Base-by-base conservation (phyloP, 106 monocot genomes). In the Dioscorea dumetorum region DNA sequence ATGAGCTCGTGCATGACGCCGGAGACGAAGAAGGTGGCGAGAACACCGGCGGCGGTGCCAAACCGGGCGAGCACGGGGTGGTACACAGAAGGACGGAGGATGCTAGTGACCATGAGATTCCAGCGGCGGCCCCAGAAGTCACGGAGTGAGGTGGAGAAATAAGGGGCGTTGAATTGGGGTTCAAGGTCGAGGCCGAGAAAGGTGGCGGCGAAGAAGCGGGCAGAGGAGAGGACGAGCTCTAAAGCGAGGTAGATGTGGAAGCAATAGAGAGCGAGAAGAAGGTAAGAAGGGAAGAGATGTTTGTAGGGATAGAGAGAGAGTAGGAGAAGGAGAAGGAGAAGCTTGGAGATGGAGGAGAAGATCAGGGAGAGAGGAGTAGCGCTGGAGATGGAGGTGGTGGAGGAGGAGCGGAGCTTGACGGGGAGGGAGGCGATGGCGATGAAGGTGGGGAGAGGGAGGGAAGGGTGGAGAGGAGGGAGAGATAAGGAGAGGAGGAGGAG, bases 401-500 rank as follows among this genome's bases (percentile, higher is more conserved):
- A 33, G 49, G 22, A 57, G 6, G 24, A 18, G 33, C 5, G 70
- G 68, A 53, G 19, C 56, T 83, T 83, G 62, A 84, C 66, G 58
- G 81, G 87, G 48, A 94, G 80, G 51, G 75, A 64, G 52, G 86
- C 61, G 61, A 62, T 18, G 51, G 63, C 52, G 64, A 81, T 33
- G 76, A 81, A 81, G 56, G 56, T 21, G 33, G 57, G 72, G 72
- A 77, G 65, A 62, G 81, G 62, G 58, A 84, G 86, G 56, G 77
- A 66, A 4, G 83, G 76, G 73, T 76, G 67, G 73, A 94, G 94
- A 0, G 94, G 94, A 49, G 86, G 86, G 53, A 57, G 50, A 58
- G 48, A 77, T 79, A 84, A 82, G 73, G 82, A 72, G 64, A 94
- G 86, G 64, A 94, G 90, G 73, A 90, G 72, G 73, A 94, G 90